Evolutionary conservation across 2,329 filamentous ascomycete species (phyloP), one percentile per base, ranked within the genome.

Genomic region (Thyridium curvatum): DNA sequence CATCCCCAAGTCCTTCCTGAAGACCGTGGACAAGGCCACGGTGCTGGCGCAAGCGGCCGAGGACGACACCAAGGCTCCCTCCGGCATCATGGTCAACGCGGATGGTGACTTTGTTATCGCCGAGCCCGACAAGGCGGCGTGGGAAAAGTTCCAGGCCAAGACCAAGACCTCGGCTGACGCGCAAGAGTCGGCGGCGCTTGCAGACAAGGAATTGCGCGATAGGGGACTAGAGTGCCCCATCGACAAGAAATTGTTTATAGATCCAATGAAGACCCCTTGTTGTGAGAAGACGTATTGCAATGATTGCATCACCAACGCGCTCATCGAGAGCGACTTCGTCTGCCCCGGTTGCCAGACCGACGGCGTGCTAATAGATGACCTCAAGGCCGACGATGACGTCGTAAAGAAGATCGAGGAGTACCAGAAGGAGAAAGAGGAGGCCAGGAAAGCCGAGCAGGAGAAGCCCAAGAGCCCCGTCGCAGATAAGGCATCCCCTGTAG

Each of bases 281-380:
- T 98, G 93, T 74, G 79, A 86, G 69, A 94, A 86, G 77, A 96
- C 90, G 60, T 98, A 94, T 74, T 98, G 93, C 77, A 93, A 93
- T 79, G 89, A 96, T 63, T 98, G 93, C 84, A 96, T 98, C 68
- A 94, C 93, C 62, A 95, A 95, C 78, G 87, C 90, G 66, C 82
- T 98, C 66, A 91, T 96, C 68, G 90, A 97, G 72, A 93, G 85
- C 77, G 93, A 98, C 75, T 89, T 98, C 67, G 74, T 90, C 64
- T 98, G 93, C 65, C 93, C 93, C 48, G 83, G 82, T 52, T 98
- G 93, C 72, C 80, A 86, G 65, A 85, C 84, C 46, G 89, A 95
- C 60, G 87, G 87, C 56, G 87, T 96, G 48, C 73, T 96, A 54
- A 86, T 97, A 66, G 91, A 96, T 74, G 85, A 95, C 64, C 77